A percentile compares a stretch with the other conserved stretches of the same genome.
phyloP scores from a whole-genome alignment of 192 early-diverging fungal genomes.

The Umbelopsis vinacea region DNA sequence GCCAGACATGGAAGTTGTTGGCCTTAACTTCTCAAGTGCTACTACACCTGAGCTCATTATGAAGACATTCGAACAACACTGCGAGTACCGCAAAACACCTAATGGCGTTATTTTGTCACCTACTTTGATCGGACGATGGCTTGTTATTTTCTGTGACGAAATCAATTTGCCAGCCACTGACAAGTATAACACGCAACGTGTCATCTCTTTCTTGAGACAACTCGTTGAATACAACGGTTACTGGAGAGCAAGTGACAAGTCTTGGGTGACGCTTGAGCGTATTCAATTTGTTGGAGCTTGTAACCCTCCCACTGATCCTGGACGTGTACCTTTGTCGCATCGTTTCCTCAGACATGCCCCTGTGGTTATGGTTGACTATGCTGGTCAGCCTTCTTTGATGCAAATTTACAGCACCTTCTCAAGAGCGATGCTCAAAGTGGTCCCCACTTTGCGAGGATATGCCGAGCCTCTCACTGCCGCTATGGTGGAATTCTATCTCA shows the following conservation, averaged over 20 bases:
- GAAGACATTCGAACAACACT: conserved; percentile 97
- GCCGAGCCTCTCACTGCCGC: conserved; percentile 89
- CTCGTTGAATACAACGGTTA: conserved; percentile 95
- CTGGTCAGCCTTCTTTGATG: conserved; percentile 85
- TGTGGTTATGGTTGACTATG: conserved; percentile 98
- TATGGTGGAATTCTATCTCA: conserved; percentile 96
- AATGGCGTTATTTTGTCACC: conserved; percentile 89
- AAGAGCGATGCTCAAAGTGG: conserved; percentile 92
- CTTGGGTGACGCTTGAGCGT: conserved; percentile 94
- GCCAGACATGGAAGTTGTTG: conserved; percentile 95
- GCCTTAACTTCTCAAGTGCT: conserved; percentile 98
- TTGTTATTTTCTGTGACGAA: conserved; percentile 99
- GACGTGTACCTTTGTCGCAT: conserved; percentile 93
- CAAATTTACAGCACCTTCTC: conserved; percentile 97
- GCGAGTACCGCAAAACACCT: conserved; percentile 96
- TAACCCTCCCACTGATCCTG: conserved; percentile 99
- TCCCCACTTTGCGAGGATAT: conserved; percentile 88
- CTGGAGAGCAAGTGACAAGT: conserved; percentile 90
- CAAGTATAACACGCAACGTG: conserved; percentile 97
- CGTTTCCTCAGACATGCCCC: conserved; percentile 98
- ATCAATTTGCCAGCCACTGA: conserved; percentile 97
- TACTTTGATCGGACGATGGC: conserved; percentile 83
- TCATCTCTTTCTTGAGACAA: conserved; percentile 95
- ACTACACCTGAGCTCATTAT: conserved; percentile 95
- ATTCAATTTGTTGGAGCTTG: conserved; percentile 99